Conservation (phyloP, 2,329 filamentous ascomycete species). For the Hymenoscyphus fructigenus region DNA sequence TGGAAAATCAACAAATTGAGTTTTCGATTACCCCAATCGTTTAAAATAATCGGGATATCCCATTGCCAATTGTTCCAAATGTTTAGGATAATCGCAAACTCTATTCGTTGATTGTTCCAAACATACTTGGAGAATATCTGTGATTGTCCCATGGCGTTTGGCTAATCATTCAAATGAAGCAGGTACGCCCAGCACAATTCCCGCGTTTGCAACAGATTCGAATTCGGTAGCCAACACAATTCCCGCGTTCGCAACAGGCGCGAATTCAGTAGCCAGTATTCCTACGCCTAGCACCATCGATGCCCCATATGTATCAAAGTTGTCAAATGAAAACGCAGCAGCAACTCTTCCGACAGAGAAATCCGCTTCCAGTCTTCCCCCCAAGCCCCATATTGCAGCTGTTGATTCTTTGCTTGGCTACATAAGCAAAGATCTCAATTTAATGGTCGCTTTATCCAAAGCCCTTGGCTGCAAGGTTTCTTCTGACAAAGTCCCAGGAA, state of each 20-base stretch:
- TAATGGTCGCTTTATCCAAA: neutral
- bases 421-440: neutral
- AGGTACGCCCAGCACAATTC: neutral
- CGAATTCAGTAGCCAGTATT: neutral
- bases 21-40: no score
- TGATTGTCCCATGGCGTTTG: no score
- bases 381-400: neutral
- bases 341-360: neutral
- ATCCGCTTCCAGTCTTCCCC: neutral
- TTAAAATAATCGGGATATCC: no score
- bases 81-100: no score
- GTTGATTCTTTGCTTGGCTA: neutral
- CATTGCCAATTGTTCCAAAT: no score
- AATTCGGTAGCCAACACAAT: neutral
- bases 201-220: neutral
- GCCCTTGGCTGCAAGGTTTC: neutral
- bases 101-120: no score
- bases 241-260: neutral
- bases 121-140: no score
- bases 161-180: no score
- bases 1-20: no score
- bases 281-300: neutral
- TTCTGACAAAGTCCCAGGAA: constrained; percentile 1
- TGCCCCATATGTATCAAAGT: neutral
- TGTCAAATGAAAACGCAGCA: neutral